Conservation (phyloP, 257 asterid species). For the Penstemon davidsonii region DNA sequence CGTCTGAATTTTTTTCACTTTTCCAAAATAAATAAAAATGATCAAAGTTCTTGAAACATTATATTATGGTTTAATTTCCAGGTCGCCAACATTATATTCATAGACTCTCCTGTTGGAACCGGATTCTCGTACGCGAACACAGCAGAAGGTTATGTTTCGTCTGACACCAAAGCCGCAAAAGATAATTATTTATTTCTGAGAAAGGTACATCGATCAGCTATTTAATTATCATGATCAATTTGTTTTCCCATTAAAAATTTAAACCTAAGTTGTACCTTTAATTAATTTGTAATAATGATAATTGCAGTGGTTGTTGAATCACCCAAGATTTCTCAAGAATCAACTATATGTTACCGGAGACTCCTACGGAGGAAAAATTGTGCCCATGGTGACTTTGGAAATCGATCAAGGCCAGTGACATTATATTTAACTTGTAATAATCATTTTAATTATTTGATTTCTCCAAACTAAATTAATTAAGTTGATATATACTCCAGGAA, state of each 20-base stretch:
- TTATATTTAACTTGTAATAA: not conserved
- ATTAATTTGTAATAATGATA: no score
- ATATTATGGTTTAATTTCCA: not conserved
- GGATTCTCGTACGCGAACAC: conserved; percentile 32
- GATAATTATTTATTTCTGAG: conserved; percentile 22
- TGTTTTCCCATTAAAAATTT: no score
- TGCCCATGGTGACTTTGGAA: conserved; percentile 42
- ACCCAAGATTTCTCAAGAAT: conserved; percentile 40
- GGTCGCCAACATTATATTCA: conserved; percentile 33
- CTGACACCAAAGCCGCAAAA: conserved; percentile 15
- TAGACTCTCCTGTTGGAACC: conserved; percentile 35
- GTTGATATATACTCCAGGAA: conserved; percentile 33
- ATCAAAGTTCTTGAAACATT: no score
- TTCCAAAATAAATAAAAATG: no score
- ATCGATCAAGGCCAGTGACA: conserved; percentile 41
- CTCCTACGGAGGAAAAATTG: conserved; percentile 56
- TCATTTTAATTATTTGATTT: not conserved
- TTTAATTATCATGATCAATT: no score
- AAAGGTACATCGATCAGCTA: conserved; percentile 14
- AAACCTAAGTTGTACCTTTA: not conserved
- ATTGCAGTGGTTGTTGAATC: conserved; percentile 58
- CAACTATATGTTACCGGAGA: conserved; percentile 50
- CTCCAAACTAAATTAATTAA: not conserved
- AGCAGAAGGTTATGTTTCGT: conserved; percentile 3
- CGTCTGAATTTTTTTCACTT: no score